phyloP scores from a whole-genome alignment of 2,329 filamentous ascomycete genomes.

The Arthroderma uncinatum region DNA sequence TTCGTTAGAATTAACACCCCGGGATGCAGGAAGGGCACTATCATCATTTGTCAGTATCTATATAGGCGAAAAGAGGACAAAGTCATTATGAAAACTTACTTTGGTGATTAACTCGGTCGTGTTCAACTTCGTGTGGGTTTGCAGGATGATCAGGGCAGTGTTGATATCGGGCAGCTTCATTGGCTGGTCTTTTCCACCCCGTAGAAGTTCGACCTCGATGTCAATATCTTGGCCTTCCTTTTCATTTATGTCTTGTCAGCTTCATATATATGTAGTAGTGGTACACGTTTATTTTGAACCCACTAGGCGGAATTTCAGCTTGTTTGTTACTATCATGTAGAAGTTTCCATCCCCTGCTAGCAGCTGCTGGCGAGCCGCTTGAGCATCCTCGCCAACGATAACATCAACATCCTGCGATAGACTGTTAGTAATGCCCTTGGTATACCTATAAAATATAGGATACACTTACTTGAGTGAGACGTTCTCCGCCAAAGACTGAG shows the following conservation, averaged over 20 bases:
- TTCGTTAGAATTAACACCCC: constrained; percentile 10
- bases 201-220: constrained; percentile 3
- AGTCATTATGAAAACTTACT: not conserved
- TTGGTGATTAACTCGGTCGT: not conserved
- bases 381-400: constrained; percentile 5
- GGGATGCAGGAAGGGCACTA: constrained; percentile 10
- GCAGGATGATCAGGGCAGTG: not conserved
- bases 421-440: not conserved
- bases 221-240: not conserved
- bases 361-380: not conserved
- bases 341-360: constrained; percentile 6
- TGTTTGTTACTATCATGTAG: constrained; percentile 1
- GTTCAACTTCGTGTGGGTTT: not conserved
- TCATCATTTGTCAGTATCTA: not conserved
- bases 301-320: constrained; percentile 7
- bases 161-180: constrained; percentile 10
- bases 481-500: constrained; percentile 9
- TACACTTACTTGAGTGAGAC: constrained; percentile 11
- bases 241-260: not conserved
- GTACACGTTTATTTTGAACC: not conserved
- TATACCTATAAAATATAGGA: not conserved
- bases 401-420: constrained; percentile 11
- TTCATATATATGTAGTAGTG: not conserved
- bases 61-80: not conserved
- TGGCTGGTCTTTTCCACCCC: constrained; percentile 5